Percentiles rank a stretch among this genome's conserved stretches.
These are phyloP conservation scores for Termitomyces sp. DNA, from an alignment of 768 basidiomycete genomes.

Conservation along the genomic window DNA sequence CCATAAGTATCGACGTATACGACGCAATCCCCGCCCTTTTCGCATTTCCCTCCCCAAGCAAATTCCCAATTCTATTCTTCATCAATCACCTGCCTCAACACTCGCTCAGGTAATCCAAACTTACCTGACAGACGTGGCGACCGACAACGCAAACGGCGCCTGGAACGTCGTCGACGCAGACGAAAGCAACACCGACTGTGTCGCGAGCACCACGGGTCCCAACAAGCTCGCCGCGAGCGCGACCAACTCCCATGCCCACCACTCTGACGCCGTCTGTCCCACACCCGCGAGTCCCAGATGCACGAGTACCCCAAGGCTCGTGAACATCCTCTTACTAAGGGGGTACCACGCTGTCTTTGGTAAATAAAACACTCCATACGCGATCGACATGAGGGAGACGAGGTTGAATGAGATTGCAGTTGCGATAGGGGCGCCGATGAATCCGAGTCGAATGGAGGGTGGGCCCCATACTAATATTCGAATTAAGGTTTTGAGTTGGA, in stretches of 20 bases:
- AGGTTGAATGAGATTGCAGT: slow-evolving; percentile 89
- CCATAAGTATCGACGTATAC: no score
- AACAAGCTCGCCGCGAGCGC: slow-evolving; percentile 60
- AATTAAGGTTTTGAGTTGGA: slow-evolving; percentile 4
- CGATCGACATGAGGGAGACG: slow-evolving; percentile 58
- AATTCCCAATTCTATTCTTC: slow-evolving; percentile 71
- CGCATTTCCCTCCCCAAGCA: slow-evolving; percentile 79
- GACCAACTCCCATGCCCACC: slow-evolving; percentile 89
- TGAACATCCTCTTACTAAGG: slow-evolving; percentile 60
- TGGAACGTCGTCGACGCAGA: slow-evolving; percentile 79
- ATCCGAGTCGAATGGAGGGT: slow-evolving; percentile 73
- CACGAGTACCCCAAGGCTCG: slow-evolving; percentile 63
- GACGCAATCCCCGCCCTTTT: slow-evolving; percentile 71
- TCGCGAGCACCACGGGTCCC: slow-evolving; percentile 78
- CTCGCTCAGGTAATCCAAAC: no score
- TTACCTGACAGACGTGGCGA: slow-evolving; percentile 84
- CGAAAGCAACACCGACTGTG: slow-evolving; percentile 82
- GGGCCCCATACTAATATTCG: slow-evolving; percentile 76
- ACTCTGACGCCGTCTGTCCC: no score
- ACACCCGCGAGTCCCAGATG: slow-evolving; percentile 81
- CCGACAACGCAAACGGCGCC: slow-evolving; percentile 77
- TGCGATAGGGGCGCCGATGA: slow-evolving; percentile 91
- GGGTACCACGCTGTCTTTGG: slow-evolving; percentile 84
- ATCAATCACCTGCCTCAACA: background rate
- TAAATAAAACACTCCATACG: slow-evolving; percentile 62